Base-by-base conservation (phyloP, 345 rosid genomes). In the Citrus australasica region DNA sequence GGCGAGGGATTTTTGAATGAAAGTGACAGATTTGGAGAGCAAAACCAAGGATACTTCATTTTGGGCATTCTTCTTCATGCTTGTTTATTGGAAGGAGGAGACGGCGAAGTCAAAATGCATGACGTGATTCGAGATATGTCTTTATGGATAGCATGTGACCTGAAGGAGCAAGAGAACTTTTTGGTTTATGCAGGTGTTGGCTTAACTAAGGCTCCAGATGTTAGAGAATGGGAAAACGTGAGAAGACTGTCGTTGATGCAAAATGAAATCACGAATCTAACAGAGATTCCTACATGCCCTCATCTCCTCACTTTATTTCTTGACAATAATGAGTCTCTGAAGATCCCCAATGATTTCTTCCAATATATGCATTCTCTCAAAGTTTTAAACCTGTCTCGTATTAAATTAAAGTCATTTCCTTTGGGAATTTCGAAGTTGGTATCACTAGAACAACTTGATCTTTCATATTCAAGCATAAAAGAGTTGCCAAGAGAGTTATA, bases 381-480 rank as follows among this genome's bases (percentile, higher is more conserved):
- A 48, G 79, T 87, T 58, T 30, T 88, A 25, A 86, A 83, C 74
- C 71, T 87, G 71, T 83, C 83, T 6, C 1, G 4, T 3, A 87
- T 82, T 51, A 4, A 5, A 7, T 11, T 84, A 10, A 55, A 9
- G 46, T 8, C 2, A 73, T 68, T 89, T 42, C 86, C 90, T 1
- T 77, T 22, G 38, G 84, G 76, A n/a, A 74, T 83, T 27, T 71
- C 76, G 14, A 32, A 53, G 17, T 5, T 83, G 9, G 32, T 13
- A n/a, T 81, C 71, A 11, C 71, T 84, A 13, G 61, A 79, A 22
- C 64, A 76, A 79, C 83, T 87, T 21, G 72, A 82, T 64, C 58
- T 83, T 19, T 85, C 85, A 21, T 9, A 6, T 3, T 76, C 88
- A 11, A 53, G 66, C 0, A 77, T 79, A 53, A 13, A 9, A n/a